These are phyloP conservation scores for Evernia prunastri DNA, from an alignment of 495 filamentous ascomycete species.

Conservation along the genomic window DNA sequence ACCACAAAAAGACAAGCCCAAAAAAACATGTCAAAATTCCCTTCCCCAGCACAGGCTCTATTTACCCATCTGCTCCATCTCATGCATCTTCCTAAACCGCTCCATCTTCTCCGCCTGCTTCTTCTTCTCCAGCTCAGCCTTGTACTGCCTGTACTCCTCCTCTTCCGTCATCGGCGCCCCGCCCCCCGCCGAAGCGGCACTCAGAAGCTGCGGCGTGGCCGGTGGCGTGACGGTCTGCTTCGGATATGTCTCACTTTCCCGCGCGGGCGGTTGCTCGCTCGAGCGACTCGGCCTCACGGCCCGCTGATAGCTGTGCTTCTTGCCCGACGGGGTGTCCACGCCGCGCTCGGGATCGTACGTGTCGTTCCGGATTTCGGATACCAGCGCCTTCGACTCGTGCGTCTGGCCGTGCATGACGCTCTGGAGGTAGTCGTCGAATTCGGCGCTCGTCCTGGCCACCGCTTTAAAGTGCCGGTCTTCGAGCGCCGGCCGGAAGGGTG, in stretches of 20 bases:
- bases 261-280: neutral
- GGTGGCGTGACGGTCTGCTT: neutral
- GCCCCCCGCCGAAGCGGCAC: neutral
- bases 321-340: neutral
- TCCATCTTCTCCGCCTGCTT: conserved; percentile 4
- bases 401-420: conserved; percentile 6
- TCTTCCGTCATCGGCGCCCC: neutral
- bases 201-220: neutral
- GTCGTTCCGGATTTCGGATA: neutral
- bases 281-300: neutral
- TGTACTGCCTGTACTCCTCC: neutral
- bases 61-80: neutral
- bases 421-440: conserved; percentile 19
- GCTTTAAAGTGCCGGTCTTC: conserved; percentile 7
- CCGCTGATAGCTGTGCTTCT: neutral
- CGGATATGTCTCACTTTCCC: neutral
- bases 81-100: neutral
- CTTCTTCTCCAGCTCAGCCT: neutral
- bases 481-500: neutral
- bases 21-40: neutral
- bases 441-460: conserved; percentile 11
- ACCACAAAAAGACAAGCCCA: neutral
- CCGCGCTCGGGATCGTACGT: neutral
- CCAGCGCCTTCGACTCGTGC: neutral
- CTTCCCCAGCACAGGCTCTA: neutral